These are phyloP conservation scores for Zizania palustris DNA, from an alignment of 202 grass and related monocot species.

Conservation along the genomic window DNA sequence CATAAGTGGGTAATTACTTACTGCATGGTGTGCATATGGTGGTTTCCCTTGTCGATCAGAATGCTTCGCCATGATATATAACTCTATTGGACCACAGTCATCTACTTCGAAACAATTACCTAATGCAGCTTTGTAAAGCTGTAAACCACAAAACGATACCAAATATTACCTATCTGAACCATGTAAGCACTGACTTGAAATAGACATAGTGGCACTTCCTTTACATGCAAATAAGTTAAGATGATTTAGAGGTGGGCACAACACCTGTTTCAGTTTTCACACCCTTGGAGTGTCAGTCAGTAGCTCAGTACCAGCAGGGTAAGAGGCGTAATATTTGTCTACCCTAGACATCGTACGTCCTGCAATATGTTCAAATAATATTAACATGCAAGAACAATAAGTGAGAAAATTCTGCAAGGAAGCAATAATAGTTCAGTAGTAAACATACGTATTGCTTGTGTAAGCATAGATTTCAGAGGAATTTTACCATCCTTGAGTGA, in stretches of 20 bases:
- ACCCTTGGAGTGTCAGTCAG: slow-evolving; percentile 87
- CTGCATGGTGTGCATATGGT: slow-evolving; percentile 85
- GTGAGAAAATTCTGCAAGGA: slow-evolving; percentile 21
- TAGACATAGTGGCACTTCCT: not conserved
- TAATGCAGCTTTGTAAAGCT: slow-evolving; percentile 90
- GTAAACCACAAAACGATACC: slow-evolving; percentile 38
- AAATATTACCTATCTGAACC: not conserved
- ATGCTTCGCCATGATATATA: slow-evolving; percentile 88
- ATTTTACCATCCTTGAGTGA: no score
- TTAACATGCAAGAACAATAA: slow-evolving; percentile 26
- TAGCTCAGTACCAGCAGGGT: slow-evolving; percentile 79
- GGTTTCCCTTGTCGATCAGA: slow-evolving; percentile 91
- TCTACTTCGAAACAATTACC: slow-evolving; percentile 96
- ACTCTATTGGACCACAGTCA: slow-evolving; percentile 89
- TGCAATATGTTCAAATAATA: slow-evolving; percentile 29
- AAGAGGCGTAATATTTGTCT: slow-evolving; percentile 82
- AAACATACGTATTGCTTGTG: slow-evolving; percentile 79
- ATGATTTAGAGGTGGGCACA: not conserved
- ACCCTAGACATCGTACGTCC: slow-evolving; percentile 77
- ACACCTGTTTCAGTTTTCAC: slow-evolving; percentile 7
- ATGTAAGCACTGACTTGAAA: not conserved
- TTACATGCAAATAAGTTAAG: slow-evolving; percentile 2
- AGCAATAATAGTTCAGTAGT: not conserved
- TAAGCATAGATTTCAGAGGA: no score
- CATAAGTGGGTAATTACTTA: slow-evolving; percentile 39